Evolutionary conservation across 1,284 basidiomycete genomes (phyloP), one percentile per base, ranked within the genome.

Genomic region (Vanrija pseudolonga): DNA sequence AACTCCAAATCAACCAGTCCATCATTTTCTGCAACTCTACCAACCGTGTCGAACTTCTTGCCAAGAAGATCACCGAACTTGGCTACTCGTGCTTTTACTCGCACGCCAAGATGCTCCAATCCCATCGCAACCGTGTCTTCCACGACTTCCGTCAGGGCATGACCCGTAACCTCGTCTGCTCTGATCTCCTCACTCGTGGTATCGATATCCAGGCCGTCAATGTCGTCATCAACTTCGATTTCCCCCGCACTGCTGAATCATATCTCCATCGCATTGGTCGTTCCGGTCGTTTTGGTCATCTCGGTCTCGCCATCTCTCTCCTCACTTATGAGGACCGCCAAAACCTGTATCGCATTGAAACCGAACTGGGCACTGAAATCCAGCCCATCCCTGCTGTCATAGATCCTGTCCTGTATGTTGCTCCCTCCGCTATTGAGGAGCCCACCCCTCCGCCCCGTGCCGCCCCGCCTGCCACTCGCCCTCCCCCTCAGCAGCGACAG

Each of bases 21-120:
- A 98, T 98, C 80, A 98, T 98, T 73, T 98, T 98, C 80, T 98
- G 95, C 80, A 98, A 98, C 82, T 97, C 94, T 59, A 98, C 95
- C 68, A 97, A 97, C 81, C 93, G 95, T 61, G 95, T 98, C 78
- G 95, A 98, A 78, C 86, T 98, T 45, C 84, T 98, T 59, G 96
- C 96, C 61, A 97, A 98, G 80, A 98, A 98, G 80, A 92, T 98
- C 66, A 98, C 95, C 18, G 95, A 98, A 71, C 87, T 98, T 51
- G 96, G 96, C 65, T 98, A 98, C 78, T 98, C 94, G 47, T 98
- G 96, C 82, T 98, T 98, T 84, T 98, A 97, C 83, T 98, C 95
- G 53, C 95, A 98, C 75, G 96, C 95, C 51, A 96, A 96, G 80
- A 98, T 98, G 96, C 86, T 97, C 17, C 96, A 98, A 79, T 87